Conservation (phyloP, 139 green algal species). For the Klebsormidium nitens region DNA sequence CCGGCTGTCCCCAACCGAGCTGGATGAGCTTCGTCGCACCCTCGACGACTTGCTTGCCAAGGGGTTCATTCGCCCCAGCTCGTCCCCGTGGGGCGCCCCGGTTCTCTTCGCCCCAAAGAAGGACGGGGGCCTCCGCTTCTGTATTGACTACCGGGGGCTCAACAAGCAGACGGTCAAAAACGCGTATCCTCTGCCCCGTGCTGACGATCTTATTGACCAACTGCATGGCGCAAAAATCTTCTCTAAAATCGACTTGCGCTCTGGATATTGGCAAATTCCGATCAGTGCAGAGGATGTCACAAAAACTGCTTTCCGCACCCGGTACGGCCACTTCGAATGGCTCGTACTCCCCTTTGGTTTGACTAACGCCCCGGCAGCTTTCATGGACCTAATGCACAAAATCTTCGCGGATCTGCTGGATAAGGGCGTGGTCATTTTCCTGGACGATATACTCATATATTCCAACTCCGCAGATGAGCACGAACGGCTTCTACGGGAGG, state of each 20-base stretch:
- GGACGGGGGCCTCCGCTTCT: slow-evolving; percentile 49
- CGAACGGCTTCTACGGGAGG: not conserved
- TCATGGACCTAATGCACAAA: too few relatives aligned
- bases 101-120: slow-evolving; percentile 60
- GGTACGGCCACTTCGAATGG: too few relatives aligned
- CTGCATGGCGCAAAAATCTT: slow-evolving; percentile 24
- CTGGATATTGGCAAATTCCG: slow-evolving; percentile 47
- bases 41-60: not conserved
- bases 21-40: not conserved
- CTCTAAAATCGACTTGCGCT: slow-evolving; percentile 30
- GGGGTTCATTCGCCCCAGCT: slow-evolving; percentile 28
- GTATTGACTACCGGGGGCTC: slow-evolving; percentile 50
- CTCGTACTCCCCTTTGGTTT: too few relatives aligned
- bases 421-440: too few relatives aligned
- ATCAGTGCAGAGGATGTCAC: slow-evolving; percentile 38
- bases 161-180: slow-evolving; percentile 55
- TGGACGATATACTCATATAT: too few relatives aligned
- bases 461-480: slow-evolving; percentile 24
- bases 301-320: slow-evolving; percentile 55
- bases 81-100: slow-evolving; percentile 39
- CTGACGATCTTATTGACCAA: slow-evolving; percentile 42
- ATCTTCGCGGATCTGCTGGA: too few relatives aligned
- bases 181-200: slow-evolving; percentile 44
- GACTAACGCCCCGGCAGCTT: too few relatives aligned
- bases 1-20: slow-evolving; percentile 23